phyloP scores from a whole-genome alignment of 352 stramenopile species.

The Pythium monospermum region DNA sequence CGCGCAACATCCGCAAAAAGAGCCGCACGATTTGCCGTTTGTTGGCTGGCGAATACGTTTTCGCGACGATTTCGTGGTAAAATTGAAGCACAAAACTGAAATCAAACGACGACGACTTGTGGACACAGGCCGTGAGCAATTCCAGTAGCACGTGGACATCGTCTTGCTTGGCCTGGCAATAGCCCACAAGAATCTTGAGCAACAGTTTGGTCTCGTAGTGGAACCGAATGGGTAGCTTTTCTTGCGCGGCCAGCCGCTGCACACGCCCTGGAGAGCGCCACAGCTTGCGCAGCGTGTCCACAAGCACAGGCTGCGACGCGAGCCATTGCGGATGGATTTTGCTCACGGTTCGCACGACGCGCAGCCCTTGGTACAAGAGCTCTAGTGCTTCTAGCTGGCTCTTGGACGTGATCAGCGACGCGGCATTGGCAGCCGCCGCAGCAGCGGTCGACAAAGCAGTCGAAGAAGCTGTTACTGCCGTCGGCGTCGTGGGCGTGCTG shows the following conservation, averaged over 20 bases:
- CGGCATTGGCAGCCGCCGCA: not conserved
- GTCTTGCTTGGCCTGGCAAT: constrained; percentile 88
- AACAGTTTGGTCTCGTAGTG: constrained; percentile 94
- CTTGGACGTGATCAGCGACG: constrained; percentile 77
- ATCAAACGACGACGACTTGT: constrained; percentile 88
- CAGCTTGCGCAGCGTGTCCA: constrained; percentile 92
- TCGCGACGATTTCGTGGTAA: constrained; percentile 80
- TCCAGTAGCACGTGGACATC: constrained; percentile 96
- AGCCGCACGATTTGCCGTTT: constrained; percentile 86
- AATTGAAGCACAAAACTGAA: constrained; percentile 94
- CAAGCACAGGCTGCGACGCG: constrained; percentile 76
- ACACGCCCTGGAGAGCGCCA: constrained; percentile 88
- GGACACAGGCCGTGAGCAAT: constrained; percentile 92
- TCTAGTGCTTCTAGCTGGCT: constrained; percentile 88
- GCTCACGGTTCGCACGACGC: constrained; percentile 88
- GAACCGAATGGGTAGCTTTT: constrained; percentile 86
- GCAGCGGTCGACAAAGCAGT: not conserved
- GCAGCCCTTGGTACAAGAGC: constrained; percentile 92
- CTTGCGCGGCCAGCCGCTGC: constrained; percentile 62
- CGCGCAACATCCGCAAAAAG: constrained; percentile 85
- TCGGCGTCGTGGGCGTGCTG: constrained; percentile 13
- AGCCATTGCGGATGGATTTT: constrained; percentile 90
- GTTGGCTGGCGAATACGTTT: constrained; percentile 50
- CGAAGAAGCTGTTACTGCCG: constrained; percentile 7
- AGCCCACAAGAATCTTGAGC: constrained; percentile 93